Base-by-base conservation (phyloP, 139 green algal genomes). In the Coelastrella sp. region DNA sequence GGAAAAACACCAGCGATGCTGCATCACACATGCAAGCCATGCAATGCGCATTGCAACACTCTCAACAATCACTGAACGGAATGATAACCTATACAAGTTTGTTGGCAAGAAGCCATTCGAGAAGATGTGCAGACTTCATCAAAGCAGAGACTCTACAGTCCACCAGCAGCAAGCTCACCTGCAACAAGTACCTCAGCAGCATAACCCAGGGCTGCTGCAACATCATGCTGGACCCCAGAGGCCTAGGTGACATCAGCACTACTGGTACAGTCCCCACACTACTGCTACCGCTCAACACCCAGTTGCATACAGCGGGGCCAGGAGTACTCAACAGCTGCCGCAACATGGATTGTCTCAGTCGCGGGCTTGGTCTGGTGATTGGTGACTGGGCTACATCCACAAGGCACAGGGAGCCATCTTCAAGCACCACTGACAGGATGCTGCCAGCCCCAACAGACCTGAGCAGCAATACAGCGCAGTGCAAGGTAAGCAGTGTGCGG, bases 151-250 rank as follows among this genome's bases (percentile, higher is more conserved):
- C 32, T 47, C 32, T 1, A 47, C 32, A 47, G 32, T 47, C 32
- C 32, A 77, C 71, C 19, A 0, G 3, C 71, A 32, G 71, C 71
- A 8, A 4, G 3, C 90, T 85, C 75, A 96, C 81, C 92, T 98
- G 96, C 86, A 98, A 88, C 92, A 98, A 89, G 66, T 96, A 78
- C 80, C 96, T 92, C 79, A 98, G 92, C 85, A 98, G 90, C 90
- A 96, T 91, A 5, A 89, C 89, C 95, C 94, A 96, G 2, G 95
- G 83, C 47, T 91, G 94, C 11, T 92, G 94, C 84, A 98, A 91
- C 90, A 97, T 93, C 88, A 96, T 90, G 22, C 81, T 89, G 3
- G 91, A 94, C 19, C 92, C 91, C 84, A 96, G 60, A 0, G 94
- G 83, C 19, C 79, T 74, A 76, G 11, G 90, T 74, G 78, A 7